phyloP scores from a whole-genome alignment of 2,329 filamentous ascomycete genomes.

The Aureobasidium sp. region DNA sequence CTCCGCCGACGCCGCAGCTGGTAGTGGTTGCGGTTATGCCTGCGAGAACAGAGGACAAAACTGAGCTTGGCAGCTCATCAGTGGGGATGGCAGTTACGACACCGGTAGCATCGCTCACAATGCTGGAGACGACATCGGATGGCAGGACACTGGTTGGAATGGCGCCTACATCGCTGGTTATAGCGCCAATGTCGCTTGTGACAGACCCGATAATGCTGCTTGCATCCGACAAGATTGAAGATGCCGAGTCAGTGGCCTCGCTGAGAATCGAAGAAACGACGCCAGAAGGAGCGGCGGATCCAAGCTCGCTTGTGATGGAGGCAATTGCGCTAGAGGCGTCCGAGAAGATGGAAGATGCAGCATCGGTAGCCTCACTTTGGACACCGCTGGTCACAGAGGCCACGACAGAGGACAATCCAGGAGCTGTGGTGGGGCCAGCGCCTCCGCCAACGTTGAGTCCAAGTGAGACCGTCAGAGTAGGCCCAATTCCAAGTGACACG shows the following conservation, averaged over 20 bases:
- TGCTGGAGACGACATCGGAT: background rate
- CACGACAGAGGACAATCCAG: too few species aligned
- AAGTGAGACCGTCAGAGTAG: too few species aligned
- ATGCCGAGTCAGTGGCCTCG: too few species aligned
- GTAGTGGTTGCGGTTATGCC: background rate
- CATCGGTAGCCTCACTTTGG: background rate
- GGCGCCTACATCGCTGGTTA: background rate
- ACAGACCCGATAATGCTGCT: background rate
- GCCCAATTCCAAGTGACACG: too few species aligned
- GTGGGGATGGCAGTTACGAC: too few species aligned
- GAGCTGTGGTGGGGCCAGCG: too few species aligned
- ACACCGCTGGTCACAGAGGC: too few species aligned
- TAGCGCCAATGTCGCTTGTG: background rate
- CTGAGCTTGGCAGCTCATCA: too few species aligned
- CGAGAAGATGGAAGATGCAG: background rate
- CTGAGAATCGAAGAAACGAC: too few species aligned
- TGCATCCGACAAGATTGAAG: background rate
- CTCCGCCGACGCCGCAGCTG: background rate
- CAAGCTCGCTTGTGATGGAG: background rate
- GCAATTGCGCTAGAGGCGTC: background rate
- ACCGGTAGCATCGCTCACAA: background rate
- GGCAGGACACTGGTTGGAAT: background rate
- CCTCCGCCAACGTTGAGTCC: too few species aligned
- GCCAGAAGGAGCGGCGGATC: background rate
- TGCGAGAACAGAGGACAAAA: background rate